Percentiles rank a stretch among this genome's conserved stretches.
phyloP scores from a whole-genome alignment of 345 rosid genomes.

The Citrus australasica region DNA sequence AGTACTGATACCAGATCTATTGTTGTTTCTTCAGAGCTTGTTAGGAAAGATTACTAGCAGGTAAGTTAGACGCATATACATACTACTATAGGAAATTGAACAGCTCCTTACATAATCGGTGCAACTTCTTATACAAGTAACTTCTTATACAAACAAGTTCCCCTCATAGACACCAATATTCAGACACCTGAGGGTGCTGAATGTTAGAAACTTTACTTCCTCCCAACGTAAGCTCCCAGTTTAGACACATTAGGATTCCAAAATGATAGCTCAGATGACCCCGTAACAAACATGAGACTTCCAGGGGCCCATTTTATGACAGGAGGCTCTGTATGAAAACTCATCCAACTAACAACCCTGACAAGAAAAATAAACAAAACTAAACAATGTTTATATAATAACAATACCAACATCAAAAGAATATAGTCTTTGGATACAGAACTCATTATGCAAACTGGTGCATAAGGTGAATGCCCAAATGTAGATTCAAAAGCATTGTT shows the following conservation, averaged over 20 bases:
- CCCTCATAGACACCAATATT: neutral
- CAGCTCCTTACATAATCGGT: neutral
- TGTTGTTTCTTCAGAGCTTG: neutral
- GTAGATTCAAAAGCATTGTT: neutral
- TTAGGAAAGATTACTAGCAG: neutral
- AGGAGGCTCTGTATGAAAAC: conserved; percentile 53
- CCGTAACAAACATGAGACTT: conserved; percentile 84
- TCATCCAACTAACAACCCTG: conserved; percentile 83
- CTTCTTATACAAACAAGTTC: neutral
- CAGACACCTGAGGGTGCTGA: neutral
- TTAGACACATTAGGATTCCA: conserved; percentile 65
- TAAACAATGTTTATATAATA: neutral
- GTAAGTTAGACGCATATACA: neutral
- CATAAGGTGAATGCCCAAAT: neutral
- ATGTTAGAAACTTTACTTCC: conserved; percentile 31
- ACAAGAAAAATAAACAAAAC: neutral
- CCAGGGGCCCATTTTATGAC: conserved; percentile 40
- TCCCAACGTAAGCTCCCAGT: conserved; percentile 61
- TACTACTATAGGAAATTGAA: neutral
- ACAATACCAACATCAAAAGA: neutral
- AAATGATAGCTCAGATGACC: conserved; percentile 46
- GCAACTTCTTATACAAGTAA: no score
- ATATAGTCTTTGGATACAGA: neutral
- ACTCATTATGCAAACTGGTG: neutral
- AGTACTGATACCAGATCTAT: neutral